Base-by-base conservation (phyloP, 2,329 filamentous ascomycete species). In the Hymenoscyphus fraxineus region DNA sequence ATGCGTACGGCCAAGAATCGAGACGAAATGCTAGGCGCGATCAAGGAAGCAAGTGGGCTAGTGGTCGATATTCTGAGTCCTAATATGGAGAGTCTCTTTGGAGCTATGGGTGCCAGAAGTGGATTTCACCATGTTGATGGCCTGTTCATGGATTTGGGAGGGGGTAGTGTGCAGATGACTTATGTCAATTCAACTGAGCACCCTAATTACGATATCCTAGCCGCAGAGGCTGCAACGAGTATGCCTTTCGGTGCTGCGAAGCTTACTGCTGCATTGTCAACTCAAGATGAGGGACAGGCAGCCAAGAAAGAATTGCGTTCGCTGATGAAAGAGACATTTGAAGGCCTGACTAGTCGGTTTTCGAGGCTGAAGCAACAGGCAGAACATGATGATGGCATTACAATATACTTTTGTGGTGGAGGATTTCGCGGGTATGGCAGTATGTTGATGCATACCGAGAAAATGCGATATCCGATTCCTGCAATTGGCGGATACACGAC, bases 391-490 rank as follows among this genome's bases (percentile, higher is more conserved):
- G 80, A 79, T 1, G 83, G 83, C 4, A 81, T 93, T 64, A 86
- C 89, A 40, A 80, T 97, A 9, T 97, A 93, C 75, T 86, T 97
- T 64, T 96, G 91, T 67, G 93, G 93, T 55, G 93, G 93, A 31
- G 93, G 93, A 0, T 96, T 97, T 74, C 83, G 93, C 41, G 93
- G 93, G 16, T 97, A 96, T 81, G 93, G 93, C 6, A 96, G 92
- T 76, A 87, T 96, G 73, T 82, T 97, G 61, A 93, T 96, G 89
- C 88, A 90, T 74, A 84, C 85, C 69, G 90, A 94, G 71, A 77
- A 80, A 6, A 84, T 92, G 55, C 80, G 83, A 62, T 97, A 96
- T 75, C 93, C 93, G 0, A 90, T 97, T 32, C 86, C 92, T 0
- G 88, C 89, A 22, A 89, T 95, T 75, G 93, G 93, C 67, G 88